Conservation (phyloP, 139 green algal genomes). For the Chlamydomonas asymmetrica region DNA sequence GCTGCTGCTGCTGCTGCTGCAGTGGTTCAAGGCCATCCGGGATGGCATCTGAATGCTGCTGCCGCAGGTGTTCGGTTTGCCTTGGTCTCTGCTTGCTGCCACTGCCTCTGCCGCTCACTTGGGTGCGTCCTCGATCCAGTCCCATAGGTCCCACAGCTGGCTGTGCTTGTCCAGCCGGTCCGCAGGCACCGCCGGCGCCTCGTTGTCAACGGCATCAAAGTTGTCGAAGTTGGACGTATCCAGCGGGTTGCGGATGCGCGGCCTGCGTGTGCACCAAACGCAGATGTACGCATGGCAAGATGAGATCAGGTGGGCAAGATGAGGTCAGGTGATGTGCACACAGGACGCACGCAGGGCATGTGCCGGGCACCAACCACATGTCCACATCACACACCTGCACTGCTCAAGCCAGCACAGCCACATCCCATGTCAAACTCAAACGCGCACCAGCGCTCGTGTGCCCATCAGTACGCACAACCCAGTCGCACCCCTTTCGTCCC, state of each 20-base stretch:
- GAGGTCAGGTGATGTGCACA: neutral
- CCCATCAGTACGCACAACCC: too few relatives aligned
- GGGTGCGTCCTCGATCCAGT: slow-evolving; percentile 48
- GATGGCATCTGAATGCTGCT: too few relatives aligned
- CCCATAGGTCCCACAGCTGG: slow-evolving; percentile 52
- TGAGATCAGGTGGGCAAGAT: neutral
- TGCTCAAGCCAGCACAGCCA: neutral
- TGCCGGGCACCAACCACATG: neutral
- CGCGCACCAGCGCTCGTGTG: too few relatives aligned
- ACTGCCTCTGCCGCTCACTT: too few relatives aligned
- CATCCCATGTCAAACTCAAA: too few relatives aligned
- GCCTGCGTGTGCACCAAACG: slow-evolving; percentile 19
- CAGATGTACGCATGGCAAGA: neutral
- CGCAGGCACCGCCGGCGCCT: slow-evolving; percentile 32
- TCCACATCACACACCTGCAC: too few relatives aligned
- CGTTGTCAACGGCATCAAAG: slow-evolving; percentile 60
- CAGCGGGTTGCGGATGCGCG: slow-evolving; percentile 49
- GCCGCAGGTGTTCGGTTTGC: too few relatives aligned
- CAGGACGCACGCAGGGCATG: too few relatives aligned
- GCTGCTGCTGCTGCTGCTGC: too few relatives aligned
- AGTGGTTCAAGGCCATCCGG: too few relatives aligned
- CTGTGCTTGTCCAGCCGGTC: slow-evolving; percentile 37
- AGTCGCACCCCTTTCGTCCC: too few relatives aligned
- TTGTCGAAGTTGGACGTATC: slow-evolving; percentile 79
- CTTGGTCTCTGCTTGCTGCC: too few relatives aligned